Conservation (phyloP, 2,329 filamentous ascomycete genomes). For the Colletotrichum gloeosporioides region DNA sequence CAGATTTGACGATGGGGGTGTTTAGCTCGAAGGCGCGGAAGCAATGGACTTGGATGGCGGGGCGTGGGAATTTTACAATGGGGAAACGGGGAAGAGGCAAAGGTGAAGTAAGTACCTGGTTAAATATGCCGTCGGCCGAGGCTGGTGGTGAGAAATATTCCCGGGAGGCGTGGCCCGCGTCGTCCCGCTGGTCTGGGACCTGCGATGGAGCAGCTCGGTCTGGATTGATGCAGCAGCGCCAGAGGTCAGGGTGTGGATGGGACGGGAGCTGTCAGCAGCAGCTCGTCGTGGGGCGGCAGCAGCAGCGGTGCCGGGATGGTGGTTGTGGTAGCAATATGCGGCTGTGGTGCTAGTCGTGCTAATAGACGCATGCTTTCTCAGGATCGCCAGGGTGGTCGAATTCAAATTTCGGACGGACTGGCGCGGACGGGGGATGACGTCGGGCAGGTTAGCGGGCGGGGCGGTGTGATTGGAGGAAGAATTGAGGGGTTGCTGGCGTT, state of each 20-base stretch:
- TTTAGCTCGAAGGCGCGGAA: neutral
- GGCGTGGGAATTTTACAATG: neutral
- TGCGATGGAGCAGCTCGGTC: neutral
- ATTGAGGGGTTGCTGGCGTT: conserved; percentile 18
- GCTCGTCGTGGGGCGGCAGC: neutral
- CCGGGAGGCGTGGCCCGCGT: neutral
- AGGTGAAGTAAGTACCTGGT: neutral
- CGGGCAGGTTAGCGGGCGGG: conserved; percentile 3
- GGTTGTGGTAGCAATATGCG: neutral
- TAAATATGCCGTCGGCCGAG: conserved; percentile 1
- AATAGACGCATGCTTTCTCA: neutral
- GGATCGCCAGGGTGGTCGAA: neutral
- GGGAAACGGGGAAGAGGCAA: neutral
- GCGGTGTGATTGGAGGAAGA: conserved; percentile 21
- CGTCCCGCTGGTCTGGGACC: neutral
- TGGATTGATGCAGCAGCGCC: neutral
- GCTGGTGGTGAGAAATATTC: neutral
- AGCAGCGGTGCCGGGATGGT: neutral
- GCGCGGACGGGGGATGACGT: conserved; percentile 23
- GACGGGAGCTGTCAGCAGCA: neutral
- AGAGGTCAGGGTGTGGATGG: neutral
- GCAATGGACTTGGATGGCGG: neutral
- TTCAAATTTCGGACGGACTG: conserved; percentile 11
- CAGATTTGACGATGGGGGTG: neutral
- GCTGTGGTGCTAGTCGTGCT: neutral